Evolutionary conservation across 306 rosid genomes (phyloP).

Genomic region (Prunus armeniaca): DNA sequence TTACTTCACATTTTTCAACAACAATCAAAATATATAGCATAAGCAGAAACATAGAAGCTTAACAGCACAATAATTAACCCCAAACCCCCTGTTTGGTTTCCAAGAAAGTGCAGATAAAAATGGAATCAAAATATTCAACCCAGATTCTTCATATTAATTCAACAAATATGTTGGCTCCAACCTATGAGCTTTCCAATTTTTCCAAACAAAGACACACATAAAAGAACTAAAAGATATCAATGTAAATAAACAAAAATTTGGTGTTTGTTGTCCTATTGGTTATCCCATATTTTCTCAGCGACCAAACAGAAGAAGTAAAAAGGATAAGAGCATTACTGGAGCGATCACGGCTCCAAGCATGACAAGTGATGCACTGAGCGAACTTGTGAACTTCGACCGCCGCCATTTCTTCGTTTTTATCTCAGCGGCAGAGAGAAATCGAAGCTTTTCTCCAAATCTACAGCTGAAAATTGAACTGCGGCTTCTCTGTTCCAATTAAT

Average conservation of each 20-base stretch:
- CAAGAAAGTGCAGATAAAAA: neutral
- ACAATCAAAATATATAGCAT: neutral
- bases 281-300: slow-evolving; percentile 12
- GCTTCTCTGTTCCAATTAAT: neutral
- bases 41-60: neutral
- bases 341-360: slow-evolving; percentile 88
- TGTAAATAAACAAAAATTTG: neutral
- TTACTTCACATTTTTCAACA: neutral
- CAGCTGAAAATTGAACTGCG: neutral
- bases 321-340: slow-evolving; percentile 51
- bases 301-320: slow-evolving; percentile 6
- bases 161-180: neutral
- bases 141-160: slow-evolving; percentile 8
- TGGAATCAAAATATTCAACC: slow-evolving; percentile 12
- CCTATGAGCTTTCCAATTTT: neutral
- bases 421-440: slow-evolving; percentile 3
- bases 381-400: slow-evolving; percentile 68
- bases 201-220: neutral
- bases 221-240: neutral
- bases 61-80: slow-evolving; percentile 1
- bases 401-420: slow-evolving; percentile 46
- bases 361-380: slow-evolving; percentile 84
- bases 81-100: slow-evolving; percentile 1
- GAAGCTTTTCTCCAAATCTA: neutral
- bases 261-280: neutral